A percentile compares a stretch with the other conserved stretches of the same genome.
Evolutionary conservation across 257 asterid species (phyloP).

Genomic region (Solanum verrucosum): DNA sequence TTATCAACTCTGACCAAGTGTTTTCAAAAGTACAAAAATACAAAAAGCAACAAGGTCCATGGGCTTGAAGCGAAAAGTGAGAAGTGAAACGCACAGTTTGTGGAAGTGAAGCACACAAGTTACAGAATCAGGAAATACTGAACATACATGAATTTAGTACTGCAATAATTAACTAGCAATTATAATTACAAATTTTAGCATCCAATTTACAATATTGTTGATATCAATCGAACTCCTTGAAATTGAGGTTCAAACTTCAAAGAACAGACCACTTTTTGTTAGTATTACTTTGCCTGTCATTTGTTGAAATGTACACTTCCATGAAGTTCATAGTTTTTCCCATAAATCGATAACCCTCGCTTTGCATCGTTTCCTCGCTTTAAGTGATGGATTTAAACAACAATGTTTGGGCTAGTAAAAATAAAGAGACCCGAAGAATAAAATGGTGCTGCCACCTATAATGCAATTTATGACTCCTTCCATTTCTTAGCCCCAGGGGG

Average conservation of each 20-base stretch:
- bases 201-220: background rate
- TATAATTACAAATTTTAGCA: background rate
- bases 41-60: background rate
- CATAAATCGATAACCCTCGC: background rate
- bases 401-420: background rate
- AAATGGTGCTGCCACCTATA: background rate
- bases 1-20: background rate
- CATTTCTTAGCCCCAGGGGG: background rate
- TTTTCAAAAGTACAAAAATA: background rate
- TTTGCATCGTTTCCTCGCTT: background rate
- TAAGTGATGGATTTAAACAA: background rate
- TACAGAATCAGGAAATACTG: background rate
- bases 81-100: background rate
- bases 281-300: background rate
- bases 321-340: background rate
- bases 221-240: background rate
- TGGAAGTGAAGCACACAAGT: background rate
- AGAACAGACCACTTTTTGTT: background rate
- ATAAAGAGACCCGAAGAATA: background rate
- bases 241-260: background rate
- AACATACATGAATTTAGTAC: background rate
- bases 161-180: background rate
- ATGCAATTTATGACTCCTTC: background rate
- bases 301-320: background rate
- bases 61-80: background rate